Base-by-base conservation (phyloP, 495 filamentous ascomycete genomes). In the Aspergillus kassunensis region DNA sequence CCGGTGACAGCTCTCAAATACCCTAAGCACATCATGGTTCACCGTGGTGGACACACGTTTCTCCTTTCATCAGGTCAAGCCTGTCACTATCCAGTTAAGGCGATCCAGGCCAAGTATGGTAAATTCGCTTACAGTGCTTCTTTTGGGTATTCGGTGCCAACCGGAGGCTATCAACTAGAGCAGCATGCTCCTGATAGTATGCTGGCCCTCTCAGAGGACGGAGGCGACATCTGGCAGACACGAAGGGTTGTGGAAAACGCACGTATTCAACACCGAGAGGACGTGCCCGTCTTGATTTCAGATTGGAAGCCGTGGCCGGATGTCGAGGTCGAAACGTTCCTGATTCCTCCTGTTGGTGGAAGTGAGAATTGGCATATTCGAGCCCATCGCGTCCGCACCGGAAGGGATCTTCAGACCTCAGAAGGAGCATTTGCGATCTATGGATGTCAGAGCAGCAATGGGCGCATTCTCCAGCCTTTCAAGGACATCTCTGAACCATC, bases 101-200 rank as follows among this genome's bases (percentile, higher is more conserved):
- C 84, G 19, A 88, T 85, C 2, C 86, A 90, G 61, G 84, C 87
- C 51, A 91, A 91, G 59, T 91, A 91, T 66, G 88, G 88, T 16
- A 78, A 81, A 54, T 90, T 90, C 63, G 85, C 86, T 6, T 90
- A 91, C 64, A 84, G 79, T 44, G 81, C 81, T 44, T 77, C 83
- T 0, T 90, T 88, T 66, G 86, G 78, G 15, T 91, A 90, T 66
- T 86, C 82, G 3, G 86, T 90, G 12, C 85, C 87, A 0, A 87
- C 85, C 0, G 88, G 88, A 1, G 73, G 79, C n/a, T 87, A 87
- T 70, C 80, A 82, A 10, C 76, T 91, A 0, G 86, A 89, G 60
- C 86, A 89, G 57, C 86, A 83, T 59, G 86, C 85, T 0, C 80
- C 86, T 1, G 88, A 89, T 54, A 84, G 79, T 18, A 84, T 87